Percentiles rank a stretch among this genome's conserved stretches.
phyloP scores from a whole-genome alignment of 2,329 filamentous ascomycete species.

The Intubia oerlemansii region DNA sequence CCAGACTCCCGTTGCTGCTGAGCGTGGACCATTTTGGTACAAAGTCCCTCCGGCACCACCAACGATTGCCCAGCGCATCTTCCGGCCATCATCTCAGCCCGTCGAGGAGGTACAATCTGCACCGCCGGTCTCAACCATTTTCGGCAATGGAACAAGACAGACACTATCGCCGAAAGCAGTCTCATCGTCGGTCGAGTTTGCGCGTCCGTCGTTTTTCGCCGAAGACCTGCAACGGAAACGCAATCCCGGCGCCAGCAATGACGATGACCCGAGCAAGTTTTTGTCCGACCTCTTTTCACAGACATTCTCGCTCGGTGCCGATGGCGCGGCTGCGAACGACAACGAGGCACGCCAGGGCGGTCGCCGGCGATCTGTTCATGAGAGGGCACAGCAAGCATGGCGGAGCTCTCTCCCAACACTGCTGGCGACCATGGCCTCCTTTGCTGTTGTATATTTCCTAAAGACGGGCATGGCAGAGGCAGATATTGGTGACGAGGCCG shows the following conservation, averaged over 20 bases:
- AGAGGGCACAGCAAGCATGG: no score
- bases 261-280: conserved; percentile 20
- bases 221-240: conserved; percentile 11
- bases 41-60: conserved; percentile 47
- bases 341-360: background rate
- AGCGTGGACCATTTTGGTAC: conserved; percentile 41
- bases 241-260: background rate
- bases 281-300: conserved; percentile 22
- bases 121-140: no score
- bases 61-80: conserved; percentile 37
- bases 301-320: conserved; percentile 17
- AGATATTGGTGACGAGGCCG: background rate
- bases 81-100: conserved; percentile 8
- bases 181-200: conserved; percentile 6
- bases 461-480: no score
- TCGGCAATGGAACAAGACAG: background rate
- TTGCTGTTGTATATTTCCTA: background rate
- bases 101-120: no score
- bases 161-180: background rate
- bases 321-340: background rate
- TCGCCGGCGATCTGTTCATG: background rate
- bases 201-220: conserved; percentile 40
- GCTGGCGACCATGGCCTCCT: background rate
- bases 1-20: conserved; percentile 21
- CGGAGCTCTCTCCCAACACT: background rate